Evolutionary conservation across 495 filamentous ascomycete species (phyloP).

Genomic region (Daldinia concentrica): DNA sequence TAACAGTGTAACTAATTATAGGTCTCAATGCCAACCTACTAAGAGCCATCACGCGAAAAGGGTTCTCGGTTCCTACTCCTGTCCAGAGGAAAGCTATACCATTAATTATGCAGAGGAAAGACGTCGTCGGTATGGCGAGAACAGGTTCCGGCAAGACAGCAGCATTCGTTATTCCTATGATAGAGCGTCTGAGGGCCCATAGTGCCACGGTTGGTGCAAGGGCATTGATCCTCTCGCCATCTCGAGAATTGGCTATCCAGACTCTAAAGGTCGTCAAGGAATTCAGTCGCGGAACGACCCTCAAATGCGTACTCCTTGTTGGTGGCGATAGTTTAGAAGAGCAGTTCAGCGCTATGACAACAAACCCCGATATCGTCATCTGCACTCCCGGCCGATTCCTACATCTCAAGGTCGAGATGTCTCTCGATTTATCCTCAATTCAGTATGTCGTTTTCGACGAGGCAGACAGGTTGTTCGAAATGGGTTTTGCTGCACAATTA

Average conservation of each 20-base stretch:
- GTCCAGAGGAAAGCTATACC: constrained; percentile 98
- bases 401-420: constrained; percentile 96
- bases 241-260: constrained; percentile 91
- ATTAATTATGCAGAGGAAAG: constrained; percentile 82
- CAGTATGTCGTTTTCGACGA: constrained; percentile 96
- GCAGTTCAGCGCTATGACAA: constrained; percentile 90
- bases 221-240: constrained; percentile 88
- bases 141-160: constrained; percentile 94
- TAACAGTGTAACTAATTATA: constrained; percentile 37
- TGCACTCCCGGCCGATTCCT: constrained; percentile 95
- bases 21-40: constrained; percentile 80
- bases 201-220: constrained; percentile 84
- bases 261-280: constrained; percentile 97
- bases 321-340: constrained; percentile 97
- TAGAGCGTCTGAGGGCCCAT: constrained; percentile 91
- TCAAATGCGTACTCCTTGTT: constrained; percentile 87
- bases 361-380: constrained; percentile 95
- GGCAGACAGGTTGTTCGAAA: constrained; percentile 95
- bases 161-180: constrained; percentile 97
- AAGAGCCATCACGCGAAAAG: constrained; percentile 89
- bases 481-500: constrained; percentile 94
- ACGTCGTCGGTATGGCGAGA: constrained; percentile 97
- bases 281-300: constrained; percentile 85
- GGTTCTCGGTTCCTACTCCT: constrained; percentile 93
- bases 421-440: constrained; percentile 83